phyloP scores from a whole-genome alignment of 75 land plant species.

The Pseudotsuga menziesii region DNA sequence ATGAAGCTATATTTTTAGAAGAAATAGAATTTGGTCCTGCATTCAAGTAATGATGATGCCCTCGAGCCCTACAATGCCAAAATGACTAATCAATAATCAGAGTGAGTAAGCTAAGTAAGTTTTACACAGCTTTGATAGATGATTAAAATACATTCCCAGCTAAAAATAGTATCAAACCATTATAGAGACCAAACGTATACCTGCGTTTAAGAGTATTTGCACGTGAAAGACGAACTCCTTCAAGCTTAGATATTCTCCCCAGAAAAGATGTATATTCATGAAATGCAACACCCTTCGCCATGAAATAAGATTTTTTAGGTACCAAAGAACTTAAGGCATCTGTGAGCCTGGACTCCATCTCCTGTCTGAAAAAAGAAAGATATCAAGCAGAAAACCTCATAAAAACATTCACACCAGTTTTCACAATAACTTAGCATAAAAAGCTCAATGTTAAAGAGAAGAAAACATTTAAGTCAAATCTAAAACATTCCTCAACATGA shows the following conservation, averaged over 20 bases:
- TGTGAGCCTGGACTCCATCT: slow-evolving; percentile 11
- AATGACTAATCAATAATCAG: background rate
- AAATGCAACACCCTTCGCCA: slow-evolving; percentile 34
- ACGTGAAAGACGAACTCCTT: slow-evolving; percentile 21
- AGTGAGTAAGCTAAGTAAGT: background rate
- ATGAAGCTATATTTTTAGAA: slow-evolving; percentile 29
- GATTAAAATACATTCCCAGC: background rate
- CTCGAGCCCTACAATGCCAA: slow-evolving; percentile 26
- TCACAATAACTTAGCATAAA: background rate
- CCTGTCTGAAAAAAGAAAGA: slow-evolving; percentile 24
- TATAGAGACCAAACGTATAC: background rate
- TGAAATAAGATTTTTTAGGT: slow-evolving; percentile 30
- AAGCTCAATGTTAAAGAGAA: background rate
- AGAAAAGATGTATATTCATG: slow-evolving; percentile 53
- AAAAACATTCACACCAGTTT: background rate
- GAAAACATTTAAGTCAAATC: background rate
- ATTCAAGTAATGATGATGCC: slow-evolving; percentile 38
- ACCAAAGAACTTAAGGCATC: slow-evolving; percentile 29
- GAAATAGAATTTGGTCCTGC: slow-evolving; percentile 26
- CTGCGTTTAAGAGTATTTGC: slow-evolving; percentile 4
- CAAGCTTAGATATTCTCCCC: slow-evolving; percentile 40
- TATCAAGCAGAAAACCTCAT: background rate
- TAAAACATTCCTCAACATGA: no score
- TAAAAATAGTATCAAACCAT: background rate
- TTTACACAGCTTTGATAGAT: background rate